A percentile compares a stretch with the other conserved stretches of the same genome.
phyloP scores from a whole-genome alignment of 163 green algal genomes.

The Prototheca stagnorum region DNA sequence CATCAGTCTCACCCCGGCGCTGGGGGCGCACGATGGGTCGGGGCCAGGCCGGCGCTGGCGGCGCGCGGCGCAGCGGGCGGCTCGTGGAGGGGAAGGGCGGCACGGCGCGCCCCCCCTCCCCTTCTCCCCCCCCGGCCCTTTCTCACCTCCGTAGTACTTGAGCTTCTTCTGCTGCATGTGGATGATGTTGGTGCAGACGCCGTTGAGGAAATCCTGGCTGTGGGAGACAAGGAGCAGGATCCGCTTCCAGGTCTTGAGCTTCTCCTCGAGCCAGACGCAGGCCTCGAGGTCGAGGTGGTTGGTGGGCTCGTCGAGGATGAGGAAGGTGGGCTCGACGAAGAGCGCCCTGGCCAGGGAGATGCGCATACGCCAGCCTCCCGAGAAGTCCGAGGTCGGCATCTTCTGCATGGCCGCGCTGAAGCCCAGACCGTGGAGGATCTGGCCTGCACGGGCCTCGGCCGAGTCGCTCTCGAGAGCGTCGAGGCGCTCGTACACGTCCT shows the following conservation, averaged over 20 bases:
- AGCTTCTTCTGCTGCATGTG: constrained; percentile 81
- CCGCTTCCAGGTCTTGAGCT: constrained; percentile 76
- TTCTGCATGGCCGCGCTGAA: constrained; percentile 75
- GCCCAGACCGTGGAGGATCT: constrained; percentile 82
- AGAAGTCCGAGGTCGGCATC: constrained; percentile 71
- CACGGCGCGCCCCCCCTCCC: no score
- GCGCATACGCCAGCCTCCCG: constrained; percentile 89
- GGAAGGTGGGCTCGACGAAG: constrained; percentile 79
- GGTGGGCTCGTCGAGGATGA: constrained; percentile 72
- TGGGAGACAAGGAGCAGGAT: constrained; percentile 75
- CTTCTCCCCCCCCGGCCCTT: not conserved
- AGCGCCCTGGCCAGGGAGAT: constrained; percentile 81
- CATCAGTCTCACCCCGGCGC: no score
- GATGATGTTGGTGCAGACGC: constrained; percentile 96
- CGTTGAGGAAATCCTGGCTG: constrained; percentile 82
- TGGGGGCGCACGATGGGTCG: no score
- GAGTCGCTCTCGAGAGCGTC: constrained; percentile 59
- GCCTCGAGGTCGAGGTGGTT: constrained; percentile 78
- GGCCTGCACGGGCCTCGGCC: constrained; percentile 58
- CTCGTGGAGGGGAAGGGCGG: no score
- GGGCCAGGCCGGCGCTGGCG: no score
- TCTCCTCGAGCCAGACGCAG: constrained; percentile 94
- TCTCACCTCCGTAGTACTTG: constrained; percentile 60
- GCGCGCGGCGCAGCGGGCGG: no score
- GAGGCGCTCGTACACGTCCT: constrained; percentile 69